These are phyloP conservation scores for Fraxinus americana DNA, from an alignment of 257 asterid genomes.

Conservation along the genomic window DNA sequence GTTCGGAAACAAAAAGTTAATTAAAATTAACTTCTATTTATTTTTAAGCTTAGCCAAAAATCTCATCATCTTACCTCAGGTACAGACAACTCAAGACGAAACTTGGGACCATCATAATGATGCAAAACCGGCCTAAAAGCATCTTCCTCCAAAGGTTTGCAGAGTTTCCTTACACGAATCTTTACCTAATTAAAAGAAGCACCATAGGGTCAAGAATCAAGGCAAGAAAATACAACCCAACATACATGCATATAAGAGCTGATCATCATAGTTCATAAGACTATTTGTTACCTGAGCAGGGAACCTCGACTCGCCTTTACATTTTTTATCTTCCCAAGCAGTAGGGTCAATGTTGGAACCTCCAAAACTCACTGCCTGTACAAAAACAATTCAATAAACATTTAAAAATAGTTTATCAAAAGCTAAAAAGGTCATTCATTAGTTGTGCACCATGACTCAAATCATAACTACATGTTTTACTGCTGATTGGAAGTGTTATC, in stretches of 20 bases:
- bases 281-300: constrained; percentile 82
- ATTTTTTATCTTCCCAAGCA: constrained; percentile 99
- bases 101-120: constrained; percentile 98
- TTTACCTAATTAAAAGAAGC: constrained; percentile 57
- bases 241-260: not conserved
- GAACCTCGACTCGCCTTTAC: constrained; percentile 97
- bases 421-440: not conserved
- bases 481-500: not conserved
- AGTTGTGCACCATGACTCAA: not conserved
- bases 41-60: not conserved
- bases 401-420: not conserved
- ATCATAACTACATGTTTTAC: not conserved
- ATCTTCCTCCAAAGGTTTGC: constrained; percentile 94
- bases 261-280: not conserved
- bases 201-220: constrained; percentile 10
- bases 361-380: constrained; percentile 85
- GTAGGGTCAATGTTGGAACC: constrained; percentile 97
- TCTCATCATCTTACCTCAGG: constrained; percentile 72
- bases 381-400: constrained; percentile 3
- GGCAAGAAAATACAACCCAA: not conserved
- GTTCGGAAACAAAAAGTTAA: too few relatives aligned
- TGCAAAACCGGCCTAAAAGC: constrained; percentile 96
- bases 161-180: constrained; percentile 74
- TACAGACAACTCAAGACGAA: constrained; percentile 93
- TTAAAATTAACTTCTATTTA: not conserved